Percentiles rank a stretch among this genome's conserved stretches.
These are phyloP conservation scores for Aschersonia sp. DNA, from an alignment of 2,329 filamentous ascomycete genomes.

Conservation along the genomic window DNA sequence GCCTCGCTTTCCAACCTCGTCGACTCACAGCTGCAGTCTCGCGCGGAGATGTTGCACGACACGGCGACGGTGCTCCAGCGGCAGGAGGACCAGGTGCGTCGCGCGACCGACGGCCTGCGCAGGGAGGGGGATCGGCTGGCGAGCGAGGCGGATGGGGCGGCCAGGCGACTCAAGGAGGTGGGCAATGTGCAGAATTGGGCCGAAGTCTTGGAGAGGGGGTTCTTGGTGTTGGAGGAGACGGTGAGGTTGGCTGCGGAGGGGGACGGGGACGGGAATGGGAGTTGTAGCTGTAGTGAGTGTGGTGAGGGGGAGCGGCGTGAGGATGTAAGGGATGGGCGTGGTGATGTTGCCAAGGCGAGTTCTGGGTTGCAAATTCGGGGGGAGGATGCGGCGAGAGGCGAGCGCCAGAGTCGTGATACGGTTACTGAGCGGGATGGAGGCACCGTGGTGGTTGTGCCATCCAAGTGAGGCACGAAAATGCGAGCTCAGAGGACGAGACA, in stretches of 20 bases:
- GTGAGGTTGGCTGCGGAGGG: slow-evolving; percentile 33
- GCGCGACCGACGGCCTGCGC: slow-evolving; percentile 43
- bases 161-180: slow-evolving; percentile 57
- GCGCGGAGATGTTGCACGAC: slow-evolving; percentile 53
- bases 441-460: slow-evolving; percentile 8
- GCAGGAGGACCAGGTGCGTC: slow-evolving; percentile 53
- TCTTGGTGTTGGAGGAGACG: slow-evolving; percentile 51
- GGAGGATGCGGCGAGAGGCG: background rate
- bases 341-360: background rate
- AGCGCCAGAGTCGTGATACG: slow-evolving; percentile 1
- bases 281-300: slow-evolving; percentile 17
- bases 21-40: slow-evolving; percentile 52
- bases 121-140: slow-evolving; percentile 53
- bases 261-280: slow-evolving; percentile 5
- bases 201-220: slow-evolving; percentile 61
- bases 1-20: slow-evolving; percentile 55
- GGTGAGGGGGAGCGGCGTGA: slow-evolving; percentile 19
- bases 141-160: slow-evolving; percentile 47
- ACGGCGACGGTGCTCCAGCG: slow-evolving; percentile 50
- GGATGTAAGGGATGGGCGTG: slow-evolving; percentile 6
- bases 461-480: too few species aligned
- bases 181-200: slow-evolving; percentile 81
- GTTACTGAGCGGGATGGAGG: slow-evolving; percentile 4
- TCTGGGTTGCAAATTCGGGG: too few species aligned
- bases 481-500: too few species aligned